Evolutionary conservation across 2,329 filamentous ascomycete genomes (phyloP).

Genomic region (Daldinia sp.): DNA sequence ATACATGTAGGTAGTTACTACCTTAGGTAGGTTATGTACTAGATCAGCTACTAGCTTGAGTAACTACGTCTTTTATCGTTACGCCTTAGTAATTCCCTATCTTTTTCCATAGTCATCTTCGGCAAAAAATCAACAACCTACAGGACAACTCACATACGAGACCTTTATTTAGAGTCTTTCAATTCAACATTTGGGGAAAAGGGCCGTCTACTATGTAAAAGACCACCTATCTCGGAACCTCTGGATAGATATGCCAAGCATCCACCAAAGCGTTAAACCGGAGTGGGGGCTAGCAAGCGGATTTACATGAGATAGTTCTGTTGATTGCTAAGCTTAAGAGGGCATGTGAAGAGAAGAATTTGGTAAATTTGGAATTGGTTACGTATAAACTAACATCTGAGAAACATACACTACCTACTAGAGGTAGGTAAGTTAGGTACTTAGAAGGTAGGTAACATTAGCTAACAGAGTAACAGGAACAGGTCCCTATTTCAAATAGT

Average conservation of each 20-base stretch:
- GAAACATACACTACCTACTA: neutral
- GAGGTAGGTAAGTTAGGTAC: neutral
- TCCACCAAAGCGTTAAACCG: neutral
- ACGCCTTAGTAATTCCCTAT: constrained; percentile 35
- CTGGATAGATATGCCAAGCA: constrained; percentile 1
- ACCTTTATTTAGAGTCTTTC: neutral
- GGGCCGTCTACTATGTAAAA: neutral
- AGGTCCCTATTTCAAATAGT: neutral
- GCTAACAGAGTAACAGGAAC: neutral
- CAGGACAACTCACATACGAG: neutral
- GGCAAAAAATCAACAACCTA: constrained; percentile 34
- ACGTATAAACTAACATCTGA: constrained; percentile 2
- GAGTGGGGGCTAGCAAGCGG: neutral
- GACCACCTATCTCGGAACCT: constrained; percentile 5
- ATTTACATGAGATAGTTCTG: neutral
- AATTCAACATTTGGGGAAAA: constrained; percentile 38
- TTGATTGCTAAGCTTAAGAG: constrained; percentile 32
- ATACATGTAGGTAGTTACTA: neutral
- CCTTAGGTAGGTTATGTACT: neutral
- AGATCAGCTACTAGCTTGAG: constrained; percentile 1
- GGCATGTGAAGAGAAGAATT: constrained; percentile 13
- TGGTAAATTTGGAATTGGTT: constrained; percentile 38
- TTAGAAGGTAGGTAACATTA: neutral
- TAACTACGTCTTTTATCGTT: constrained; percentile 18
- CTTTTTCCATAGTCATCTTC: constrained; percentile 17